phyloP scores from a whole-genome alignment of 1,139 yeast genomes.

The Scheffersomyces illinoinensis region DNA sequence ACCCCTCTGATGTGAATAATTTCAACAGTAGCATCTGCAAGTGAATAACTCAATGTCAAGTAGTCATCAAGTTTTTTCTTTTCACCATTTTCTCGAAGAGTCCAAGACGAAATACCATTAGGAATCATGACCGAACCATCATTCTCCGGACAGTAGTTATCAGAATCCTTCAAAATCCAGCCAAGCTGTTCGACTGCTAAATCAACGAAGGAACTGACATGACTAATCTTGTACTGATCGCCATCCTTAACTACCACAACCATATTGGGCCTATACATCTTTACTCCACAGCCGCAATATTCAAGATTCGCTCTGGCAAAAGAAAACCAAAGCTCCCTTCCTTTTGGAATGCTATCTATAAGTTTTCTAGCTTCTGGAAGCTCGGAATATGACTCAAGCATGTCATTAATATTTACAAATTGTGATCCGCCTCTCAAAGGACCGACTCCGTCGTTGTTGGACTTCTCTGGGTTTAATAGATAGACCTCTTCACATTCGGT shows the following conservation, averaged over 20 bases:
- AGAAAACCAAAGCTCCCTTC: constrained; percentile 15
- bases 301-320: constrained; percentile 18
- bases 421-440: constrained; percentile 45
- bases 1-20: constrained; percentile 7
- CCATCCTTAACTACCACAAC: constrained; percentile 13
- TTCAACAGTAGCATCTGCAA: constrained; percentile 15
- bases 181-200: constrained; percentile 6
- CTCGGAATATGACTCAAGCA: constrained; percentile 1
- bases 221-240: constrained; percentile 4
- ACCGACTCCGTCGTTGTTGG: constrained; percentile 23
- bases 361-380: background rate
- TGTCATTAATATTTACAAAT: constrained; percentile 25
- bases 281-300: constrained; percentile 18
- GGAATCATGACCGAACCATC: constrained; percentile 25
- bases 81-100: constrained; percentile 1
- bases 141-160: constrained; percentile 20
- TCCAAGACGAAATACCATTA: constrained; percentile 39
- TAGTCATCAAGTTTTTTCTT: constrained; percentile 7
- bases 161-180: constrained; percentile 16
- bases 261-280: constrained; percentile 18
- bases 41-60: constrained; percentile 12
- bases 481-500: constrained; percentile 30
- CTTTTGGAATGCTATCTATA: constrained; percentile 6
- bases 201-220: constrained; percentile 5
- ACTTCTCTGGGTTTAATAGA: constrained; percentile 12